Evolutionary conservation across 2,329 filamentous ascomycete species (phyloP), one percentile per base, ranked within the genome.

Genomic region (Arthroderma sp.): DNA sequence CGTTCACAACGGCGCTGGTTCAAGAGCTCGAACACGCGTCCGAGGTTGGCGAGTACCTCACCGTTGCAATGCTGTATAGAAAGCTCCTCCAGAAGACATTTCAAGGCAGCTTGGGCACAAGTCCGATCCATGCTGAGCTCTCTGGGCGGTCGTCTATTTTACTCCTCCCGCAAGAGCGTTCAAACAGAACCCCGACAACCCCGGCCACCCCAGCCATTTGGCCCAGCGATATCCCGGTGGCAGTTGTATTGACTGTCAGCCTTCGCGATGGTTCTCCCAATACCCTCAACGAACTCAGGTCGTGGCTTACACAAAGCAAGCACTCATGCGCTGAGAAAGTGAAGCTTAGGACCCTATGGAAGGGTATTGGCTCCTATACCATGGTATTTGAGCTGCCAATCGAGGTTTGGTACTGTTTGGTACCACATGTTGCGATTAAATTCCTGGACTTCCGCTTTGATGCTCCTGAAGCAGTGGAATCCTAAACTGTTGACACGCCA

Each of bases 371-470:
- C 15, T 44, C 42, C 33, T 38, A 29, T 4, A 44, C 11, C n/a
- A 6, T 44, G 6, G 32, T 44, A n/a, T 44, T 44, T 27, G 42
- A 44, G 33, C 4, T 44, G 8, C 42, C 42, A 10, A 3, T 44
- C n/a, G 42, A 44, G 34, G 42, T 38, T 6, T 44, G 42, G 42
- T 44, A 44, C 36, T 44, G 42, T 30, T 38, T 44, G 15, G 27
- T 10, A 11, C n/a, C 33, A 22, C n/a, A 44, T 29, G 33, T 11
- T 7, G 42, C 42, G 7, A 37, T 44, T 30, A 27, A 11, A 11
- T 38, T 38, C 15, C 1, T 37, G 1, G 30, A 29, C 36, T 44
- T 36, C 10, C 8, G 11, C 8, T 34, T 3, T 11, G 11, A 34
- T 34, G 8, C 32, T 9, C 32, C 32, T 11, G 11, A 9, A 34